These are phyloP conservation scores for Pichia sp. DNA, from an alignment of 1,139 yeast genomes.

Conservation along the genomic window DNA sequence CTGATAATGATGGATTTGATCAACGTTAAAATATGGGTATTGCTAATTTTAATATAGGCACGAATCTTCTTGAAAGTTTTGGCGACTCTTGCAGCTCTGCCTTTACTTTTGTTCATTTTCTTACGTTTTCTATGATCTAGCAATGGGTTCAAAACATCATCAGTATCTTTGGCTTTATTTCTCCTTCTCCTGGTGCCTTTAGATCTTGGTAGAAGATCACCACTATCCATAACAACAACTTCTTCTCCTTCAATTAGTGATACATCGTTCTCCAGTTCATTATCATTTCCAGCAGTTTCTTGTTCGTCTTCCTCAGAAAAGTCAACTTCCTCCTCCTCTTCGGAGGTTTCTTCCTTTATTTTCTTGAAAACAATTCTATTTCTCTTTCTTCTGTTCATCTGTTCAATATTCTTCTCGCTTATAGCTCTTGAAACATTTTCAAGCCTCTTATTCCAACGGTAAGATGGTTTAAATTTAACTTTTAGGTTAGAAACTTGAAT, in stretches of 20 bases:
- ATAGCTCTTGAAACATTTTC: not conserved
- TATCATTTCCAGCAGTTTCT: too few relatives aligned
- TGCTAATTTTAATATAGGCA: slow-evolving; percentile 16
- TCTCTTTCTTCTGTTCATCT: not conserved
- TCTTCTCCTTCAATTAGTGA: not conserved
- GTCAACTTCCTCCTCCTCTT: too few relatives aligned
- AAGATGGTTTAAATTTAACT: not conserved
- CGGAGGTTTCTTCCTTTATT: too few relatives aligned
- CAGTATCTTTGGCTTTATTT: not conserved
- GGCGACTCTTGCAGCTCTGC: slow-evolving; percentile 10
- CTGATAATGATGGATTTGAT: slow-evolving; percentile 51
- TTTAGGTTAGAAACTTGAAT: slow-evolving; percentile 2
- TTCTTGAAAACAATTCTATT: too few relatives aligned
- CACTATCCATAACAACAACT: not conserved
- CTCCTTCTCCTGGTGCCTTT: not conserved
- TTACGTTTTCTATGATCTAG: slow-evolving; percentile 22
- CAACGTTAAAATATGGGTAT: slow-evolving; percentile 20
- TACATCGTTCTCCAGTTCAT: too few relatives aligned
- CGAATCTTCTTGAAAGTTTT: slow-evolving; percentile 21
- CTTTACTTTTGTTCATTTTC: slow-evolving; percentile 10
- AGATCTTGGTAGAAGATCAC: too few relatives aligned
- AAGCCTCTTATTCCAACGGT: slow-evolving; percentile 4
- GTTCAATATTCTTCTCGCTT: not conserved
- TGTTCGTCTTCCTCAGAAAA: too few relatives aligned
- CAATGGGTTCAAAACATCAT: slow-evolving; percentile 11